Conservation (phyloP, 768 basidiomycete genomes). For the Tricholoma sp. region DNA sequence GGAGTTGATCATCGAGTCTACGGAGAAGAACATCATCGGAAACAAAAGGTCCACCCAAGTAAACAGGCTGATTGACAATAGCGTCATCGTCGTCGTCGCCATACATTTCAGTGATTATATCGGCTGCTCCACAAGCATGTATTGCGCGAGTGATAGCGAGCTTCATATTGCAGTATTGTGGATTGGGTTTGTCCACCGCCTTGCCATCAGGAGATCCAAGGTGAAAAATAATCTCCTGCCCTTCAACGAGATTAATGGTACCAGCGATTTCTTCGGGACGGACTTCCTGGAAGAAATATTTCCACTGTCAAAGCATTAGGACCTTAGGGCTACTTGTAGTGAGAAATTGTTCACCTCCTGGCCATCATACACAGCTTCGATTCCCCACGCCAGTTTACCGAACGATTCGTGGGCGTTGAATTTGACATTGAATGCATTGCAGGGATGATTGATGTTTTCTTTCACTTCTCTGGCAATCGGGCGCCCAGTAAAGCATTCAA, state of each 20-base stretch:
- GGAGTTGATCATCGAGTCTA: neutral
- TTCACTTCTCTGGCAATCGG: neutral
- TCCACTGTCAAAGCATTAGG: too few relatives aligned
- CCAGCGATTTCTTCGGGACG: too few relatives aligned
- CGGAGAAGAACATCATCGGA: too few relatives aligned
- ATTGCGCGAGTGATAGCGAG: too few relatives aligned
- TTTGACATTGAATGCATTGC: too few relatives aligned
- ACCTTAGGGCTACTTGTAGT: neutral
- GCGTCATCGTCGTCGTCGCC: neutral
- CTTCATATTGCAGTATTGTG: too few relatives aligned
- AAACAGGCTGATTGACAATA: neutral
- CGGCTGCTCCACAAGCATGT: too few relatives aligned
- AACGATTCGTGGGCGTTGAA: neutral
- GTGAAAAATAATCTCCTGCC: neutral
- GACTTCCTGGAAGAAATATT: neutral
- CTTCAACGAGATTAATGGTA: neutral
- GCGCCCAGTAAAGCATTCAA: neutral
- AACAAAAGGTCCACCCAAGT: too few relatives aligned
- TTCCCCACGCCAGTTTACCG: neutral
- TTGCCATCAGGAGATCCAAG: neutral
- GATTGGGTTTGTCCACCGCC: too few relatives aligned
- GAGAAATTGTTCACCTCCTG: neutral
- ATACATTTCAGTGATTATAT: too few relatives aligned
- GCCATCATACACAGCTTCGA: neutral
- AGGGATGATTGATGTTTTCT: conserved; percentile 6